A percentile compares a stretch with the other conserved stretches of the same genome.
These are phyloP conservation scores for Sporisorium scitamineum DNA, from an alignment of 1,284 basidiomycete species.

Conservation along the genomic window DNA sequence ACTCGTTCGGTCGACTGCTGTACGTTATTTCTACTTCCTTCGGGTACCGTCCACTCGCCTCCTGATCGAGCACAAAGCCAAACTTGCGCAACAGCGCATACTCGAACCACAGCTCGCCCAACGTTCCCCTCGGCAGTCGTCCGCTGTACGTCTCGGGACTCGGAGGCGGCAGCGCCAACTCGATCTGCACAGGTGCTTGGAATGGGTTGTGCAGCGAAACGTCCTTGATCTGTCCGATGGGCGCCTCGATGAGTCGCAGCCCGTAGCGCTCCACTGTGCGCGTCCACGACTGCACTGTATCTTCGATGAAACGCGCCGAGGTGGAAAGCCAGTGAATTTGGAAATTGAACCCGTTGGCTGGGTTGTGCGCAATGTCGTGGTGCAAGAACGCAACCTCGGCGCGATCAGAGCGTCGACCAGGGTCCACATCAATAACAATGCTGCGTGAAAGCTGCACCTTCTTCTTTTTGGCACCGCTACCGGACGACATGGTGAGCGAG, in stretches of 20 bases:
- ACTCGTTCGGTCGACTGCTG: conserved; percentile 62
- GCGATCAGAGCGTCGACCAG: conserved; percentile 59
- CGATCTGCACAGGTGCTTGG: conserved; percentile 64
- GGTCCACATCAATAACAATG: conserved; percentile 65
- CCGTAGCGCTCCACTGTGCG: conserved; percentile 89
- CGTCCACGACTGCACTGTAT: conserved; percentile 85
- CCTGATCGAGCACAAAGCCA: conserved; percentile 68
- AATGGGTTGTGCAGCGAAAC: conserved; percentile 66
- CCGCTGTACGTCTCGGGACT: conserved; percentile 42
- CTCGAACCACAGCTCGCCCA: conserved; percentile 63
- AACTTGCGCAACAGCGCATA: conserved; percentile 61
- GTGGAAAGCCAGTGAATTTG: conserved; percentile 98
- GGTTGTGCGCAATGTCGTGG: conserved; percentile 68
- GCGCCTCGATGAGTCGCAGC: conserved; percentile 85
- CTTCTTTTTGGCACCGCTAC: conserved; percentile 21
- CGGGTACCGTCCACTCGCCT: conserved; percentile 58
- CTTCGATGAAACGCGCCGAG: conserved; percentile 94
- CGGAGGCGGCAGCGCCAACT: conserved; percentile 62
- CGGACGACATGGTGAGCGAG: conserved; percentile 28
- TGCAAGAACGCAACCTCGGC: conserved; percentile 67
- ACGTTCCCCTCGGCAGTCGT: conserved; percentile 46
- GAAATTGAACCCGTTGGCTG: conserved; percentile 69
- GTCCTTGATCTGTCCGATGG: conserved; percentile 68
- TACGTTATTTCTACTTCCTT: conserved; percentile 60
- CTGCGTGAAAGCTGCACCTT: conserved; percentile 61